Evolutionary conservation across 2,329 filamentous ascomycete genomes (phyloP).

Genomic region (Fusarium graminum): DNA sequence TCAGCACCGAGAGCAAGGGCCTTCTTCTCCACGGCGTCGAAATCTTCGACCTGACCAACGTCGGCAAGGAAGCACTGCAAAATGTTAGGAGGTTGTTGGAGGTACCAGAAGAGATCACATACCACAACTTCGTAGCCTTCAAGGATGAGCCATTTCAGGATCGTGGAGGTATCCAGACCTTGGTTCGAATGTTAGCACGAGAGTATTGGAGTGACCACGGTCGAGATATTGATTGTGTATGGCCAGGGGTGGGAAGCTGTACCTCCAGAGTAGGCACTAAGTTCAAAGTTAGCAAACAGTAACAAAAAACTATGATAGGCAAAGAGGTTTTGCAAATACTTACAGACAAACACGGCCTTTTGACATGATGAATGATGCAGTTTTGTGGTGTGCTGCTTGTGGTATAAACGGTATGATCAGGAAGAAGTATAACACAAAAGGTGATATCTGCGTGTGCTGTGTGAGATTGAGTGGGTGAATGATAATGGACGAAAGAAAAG

Average conservation of each 20-base stretch:
- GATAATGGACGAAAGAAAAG: not conserved
- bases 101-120: not conserved
- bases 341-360: constrained; percentile 39
- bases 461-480: constrained; percentile 2
- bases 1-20: constrained; percentile 59
- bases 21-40: constrained; percentile 76
- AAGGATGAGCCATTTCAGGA: constrained; percentile 56
- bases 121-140: constrained; percentile 44
- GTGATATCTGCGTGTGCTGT: not conserved
- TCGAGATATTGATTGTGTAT: not conserved
- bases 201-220: not conserved
- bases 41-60: constrained; percentile 78
- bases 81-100: constrained; percentile 16
- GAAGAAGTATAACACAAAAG: not conserved
- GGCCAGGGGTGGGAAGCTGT: not conserved
- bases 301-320: not conserved
- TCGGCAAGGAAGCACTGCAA: constrained; percentile 66
- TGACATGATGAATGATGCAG: constrained; percentile 18
- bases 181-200: constrained; percentile 2
- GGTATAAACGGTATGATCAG: not conserved
- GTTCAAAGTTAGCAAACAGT: constrained; percentile 5
- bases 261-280: constrained; percentile 35
- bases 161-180: constrained; percentile 59
- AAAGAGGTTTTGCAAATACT: not conserved
- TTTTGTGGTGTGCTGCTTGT: not conserved